A percentile compares a stretch with the other conserved stretches of the same genome.
Evolutionary conservation across 108 stramenopile species (phyloP).

Genomic region (Stephanodiscus triporus): DNA sequence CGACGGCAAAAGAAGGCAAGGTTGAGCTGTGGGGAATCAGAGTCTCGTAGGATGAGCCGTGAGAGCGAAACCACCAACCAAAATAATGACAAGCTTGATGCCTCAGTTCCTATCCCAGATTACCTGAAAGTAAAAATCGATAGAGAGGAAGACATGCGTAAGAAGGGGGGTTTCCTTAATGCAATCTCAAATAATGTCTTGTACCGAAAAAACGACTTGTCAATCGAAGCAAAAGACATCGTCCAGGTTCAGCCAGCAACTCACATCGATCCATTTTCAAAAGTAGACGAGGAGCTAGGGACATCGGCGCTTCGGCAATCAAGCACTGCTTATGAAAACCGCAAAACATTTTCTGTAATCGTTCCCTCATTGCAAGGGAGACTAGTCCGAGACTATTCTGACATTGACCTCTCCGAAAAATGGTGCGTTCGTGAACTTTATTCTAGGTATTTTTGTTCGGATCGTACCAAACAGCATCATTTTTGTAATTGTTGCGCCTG

Average conservation of each 20-base stretch:
- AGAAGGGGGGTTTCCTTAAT: slow-evolving; percentile 47
- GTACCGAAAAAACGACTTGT: slow-evolving; percentile 58
- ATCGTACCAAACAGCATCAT: neutral
- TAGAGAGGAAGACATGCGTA: slow-evolving; percentile 58
- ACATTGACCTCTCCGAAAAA: slow-evolving; percentile 51
- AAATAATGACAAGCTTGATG: slow-evolving; percentile 44
- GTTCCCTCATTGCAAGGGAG: slow-evolving; percentile 29
- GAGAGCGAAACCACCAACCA: slow-evolving; percentile 39
- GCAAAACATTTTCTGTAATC: slow-evolving; percentile 77
- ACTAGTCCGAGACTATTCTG: slow-evolving; percentile 38
- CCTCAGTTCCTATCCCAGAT: slow-evolving; percentile 50
- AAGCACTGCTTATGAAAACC: slow-evolving; percentile 56
- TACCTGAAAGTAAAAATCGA: slow-evolving; percentile 73
- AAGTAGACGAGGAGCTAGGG: slow-evolving; percentile 60
- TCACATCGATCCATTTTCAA: slow-evolving; percentile 72
- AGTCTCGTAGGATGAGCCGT: slow-evolving; percentile 34
- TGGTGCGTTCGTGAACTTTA: slow-evolving; percentile 50
- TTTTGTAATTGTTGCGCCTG: neutral
- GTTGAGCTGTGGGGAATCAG: slow-evolving; percentile 47
- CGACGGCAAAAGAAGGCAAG: slow-evolving; percentile 45
- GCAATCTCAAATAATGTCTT: slow-evolving; percentile 32
- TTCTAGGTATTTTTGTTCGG: neutral
- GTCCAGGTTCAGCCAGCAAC: slow-evolving; percentile 84
- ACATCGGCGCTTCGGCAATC: slow-evolving; percentile 76
- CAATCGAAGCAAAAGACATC: slow-evolving; percentile 63